Evolutionary conservation across 441 rosid genomes (phyloP).

Genomic region (Jatropha podagrica): DNA sequence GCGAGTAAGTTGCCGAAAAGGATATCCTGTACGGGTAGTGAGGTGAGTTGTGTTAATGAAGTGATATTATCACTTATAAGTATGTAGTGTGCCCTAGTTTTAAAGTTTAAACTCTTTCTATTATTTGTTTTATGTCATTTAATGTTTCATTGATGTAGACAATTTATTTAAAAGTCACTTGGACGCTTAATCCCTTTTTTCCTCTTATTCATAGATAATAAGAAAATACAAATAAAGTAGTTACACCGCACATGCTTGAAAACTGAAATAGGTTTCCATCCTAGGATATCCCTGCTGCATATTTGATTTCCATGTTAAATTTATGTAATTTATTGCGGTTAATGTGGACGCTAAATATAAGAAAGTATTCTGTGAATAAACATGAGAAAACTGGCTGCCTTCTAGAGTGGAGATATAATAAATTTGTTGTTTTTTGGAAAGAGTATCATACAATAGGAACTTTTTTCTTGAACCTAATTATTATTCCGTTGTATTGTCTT

Average conservation of each 20-base stretch:
- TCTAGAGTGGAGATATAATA: not conserved
- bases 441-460: not conserved
- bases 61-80: not conserved
- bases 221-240: not conserved
- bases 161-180: not conserved
- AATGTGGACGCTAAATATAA: not conserved
- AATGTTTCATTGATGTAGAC: not conserved
- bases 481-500: not conserved
- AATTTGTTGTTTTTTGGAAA: not conserved
- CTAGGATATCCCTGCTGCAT: not conserved
- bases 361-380: not conserved
- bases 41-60: slow-evolving; percentile 41
- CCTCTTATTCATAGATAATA: not conserved
- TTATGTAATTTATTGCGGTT: not conserved
- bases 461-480: not conserved
- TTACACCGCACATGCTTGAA: not conserved
- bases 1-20: slow-evolving; percentile 66
- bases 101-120: not conserved
- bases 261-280: not conserved
- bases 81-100: not conserved
- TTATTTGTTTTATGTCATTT: not conserved
- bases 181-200: not conserved
- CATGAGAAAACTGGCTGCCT: not conserved
- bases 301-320: not conserved
- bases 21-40: slow-evolving; percentile 81